A percentile compares a stretch with the other conserved stretches of the same genome.
Conservation (phyloP, 768 basidiomycete genomes). For the Leccinum uliginosum region DNA sequence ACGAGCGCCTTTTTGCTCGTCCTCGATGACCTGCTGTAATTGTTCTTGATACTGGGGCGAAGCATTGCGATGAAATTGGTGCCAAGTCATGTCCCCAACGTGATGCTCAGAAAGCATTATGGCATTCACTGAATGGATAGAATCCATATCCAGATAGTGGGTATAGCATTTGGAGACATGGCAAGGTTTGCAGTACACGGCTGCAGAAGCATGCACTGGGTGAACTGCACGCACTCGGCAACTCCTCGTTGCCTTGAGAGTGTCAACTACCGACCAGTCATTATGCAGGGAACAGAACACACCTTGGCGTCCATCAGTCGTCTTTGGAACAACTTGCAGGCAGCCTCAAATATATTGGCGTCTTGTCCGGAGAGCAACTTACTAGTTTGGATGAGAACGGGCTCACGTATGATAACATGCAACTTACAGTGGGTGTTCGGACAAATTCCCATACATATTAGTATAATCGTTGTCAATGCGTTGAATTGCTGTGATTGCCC, state of each 20-base stretch:
- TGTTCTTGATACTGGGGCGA: conserved; percentile 15
- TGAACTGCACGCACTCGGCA: conserved; percentile 23
- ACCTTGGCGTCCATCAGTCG: conserved; percentile 16
- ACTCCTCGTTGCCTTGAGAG: conserved; percentile 12
- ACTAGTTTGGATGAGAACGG: conserved; percentile 17
- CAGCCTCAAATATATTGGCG: conserved; percentile 32
- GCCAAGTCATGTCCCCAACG: conserved; percentile 31
- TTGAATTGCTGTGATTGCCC: conserved; percentile 30
- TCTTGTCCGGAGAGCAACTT: conserved; percentile 19
- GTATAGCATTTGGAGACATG: conserved; percentile 34
- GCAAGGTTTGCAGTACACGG: conserved; percentile 36
- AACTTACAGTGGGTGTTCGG: conserved; percentile 22
- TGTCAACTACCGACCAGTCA: neutral
- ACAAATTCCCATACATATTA: conserved; percentile 10
- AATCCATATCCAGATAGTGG: conserved; percentile 33
- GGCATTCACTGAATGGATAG: conserved; percentile 35
- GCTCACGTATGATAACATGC: neutral
- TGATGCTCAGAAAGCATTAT: conserved; percentile 20
- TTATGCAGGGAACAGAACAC: neutral
- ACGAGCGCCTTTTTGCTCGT: conserved; percentile 35
- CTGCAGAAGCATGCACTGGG: conserved; percentile 10
- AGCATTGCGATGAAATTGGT: conserved; percentile 27
- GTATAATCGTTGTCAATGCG: conserved; percentile 9
- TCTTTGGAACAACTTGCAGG: conserved; percentile 23
- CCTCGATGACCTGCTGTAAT: conserved; percentile 17